These are phyloP conservation scores for Trichoderma sp. DNA, from an alignment of 2,329 filamentous ascomycete species.

Conservation along the genomic window DNA sequence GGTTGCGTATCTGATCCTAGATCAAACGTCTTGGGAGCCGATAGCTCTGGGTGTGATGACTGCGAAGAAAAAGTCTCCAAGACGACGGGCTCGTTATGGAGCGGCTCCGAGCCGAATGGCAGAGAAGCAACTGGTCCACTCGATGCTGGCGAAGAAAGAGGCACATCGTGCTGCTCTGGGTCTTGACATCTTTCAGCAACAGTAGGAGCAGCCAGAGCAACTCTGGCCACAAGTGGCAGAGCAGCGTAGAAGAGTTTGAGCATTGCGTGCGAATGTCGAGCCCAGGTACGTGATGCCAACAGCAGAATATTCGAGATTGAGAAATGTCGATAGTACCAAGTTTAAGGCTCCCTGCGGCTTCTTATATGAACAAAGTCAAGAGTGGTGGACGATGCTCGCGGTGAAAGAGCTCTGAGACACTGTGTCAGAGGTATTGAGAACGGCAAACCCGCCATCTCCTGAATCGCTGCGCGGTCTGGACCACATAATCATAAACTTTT, in stretches of 20 bases:
- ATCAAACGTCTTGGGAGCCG: neutral
- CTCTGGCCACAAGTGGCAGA: slow-evolving; percentile 34
- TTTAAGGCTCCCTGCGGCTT: neutral
- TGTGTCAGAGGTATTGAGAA: neutral
- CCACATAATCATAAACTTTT: neutral
- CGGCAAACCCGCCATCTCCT: neutral
- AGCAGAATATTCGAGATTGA: neutral
- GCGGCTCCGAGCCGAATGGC: neutral
- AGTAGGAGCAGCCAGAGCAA: slow-evolving; percentile 29
- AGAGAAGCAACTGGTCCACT: neutral
- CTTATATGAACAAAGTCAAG: neutral
- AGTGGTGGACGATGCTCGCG: neutral
- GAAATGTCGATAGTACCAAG: neutral
- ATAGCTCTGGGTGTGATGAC: neutral
- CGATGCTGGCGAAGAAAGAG: neutral
- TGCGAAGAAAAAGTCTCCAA: neutral
- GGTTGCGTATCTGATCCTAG: neutral
- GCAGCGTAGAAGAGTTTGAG: slow-evolving; percentile 30
- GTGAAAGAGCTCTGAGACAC: neutral
- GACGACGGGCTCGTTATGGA: neutral
- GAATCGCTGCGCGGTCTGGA: neutral
- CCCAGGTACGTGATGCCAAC: neutral
- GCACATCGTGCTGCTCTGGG: neutral
- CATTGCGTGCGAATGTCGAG: slow-evolving; percentile 27
- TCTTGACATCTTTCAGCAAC: neutral